Percentiles rank a stretch among this genome's conserved stretches.
Conservation (phyloP, 805 yeast species). For the Candida sanyiensis region DNA sequence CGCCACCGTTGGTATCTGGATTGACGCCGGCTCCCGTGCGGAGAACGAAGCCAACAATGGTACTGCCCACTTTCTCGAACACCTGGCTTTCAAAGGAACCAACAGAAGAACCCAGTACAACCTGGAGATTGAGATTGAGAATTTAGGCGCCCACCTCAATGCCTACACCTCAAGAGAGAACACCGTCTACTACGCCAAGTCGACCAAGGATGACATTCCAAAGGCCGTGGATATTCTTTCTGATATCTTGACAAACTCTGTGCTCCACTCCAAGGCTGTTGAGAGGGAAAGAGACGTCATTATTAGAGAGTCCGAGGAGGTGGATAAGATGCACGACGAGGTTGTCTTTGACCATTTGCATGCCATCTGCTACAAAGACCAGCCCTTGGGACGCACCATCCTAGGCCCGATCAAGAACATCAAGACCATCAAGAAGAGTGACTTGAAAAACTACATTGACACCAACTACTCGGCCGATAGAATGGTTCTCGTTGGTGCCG, state of each 20-base stretch:
- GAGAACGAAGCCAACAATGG: constrained; percentile 83
- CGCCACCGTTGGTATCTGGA: constrained; percentile 98
- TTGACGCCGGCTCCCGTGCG: constrained; percentile 97
- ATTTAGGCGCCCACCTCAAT: constrained; percentile 93
- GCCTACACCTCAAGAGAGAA: constrained; percentile 98
- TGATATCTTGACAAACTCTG: constrained; percentile 84
- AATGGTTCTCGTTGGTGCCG: constrained; percentile 97
- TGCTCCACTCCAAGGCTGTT: constrained; percentile 74
- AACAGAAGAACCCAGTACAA: constrained; percentile 69
- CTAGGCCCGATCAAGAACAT: constrained; percentile 91
- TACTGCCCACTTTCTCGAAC: constrained; percentile 96
- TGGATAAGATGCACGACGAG: constrained; percentile 97
- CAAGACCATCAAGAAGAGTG: constrained; percentile 67
- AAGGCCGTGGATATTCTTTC: constrained; percentile 81
- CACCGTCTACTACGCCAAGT: constrained; percentile 93
- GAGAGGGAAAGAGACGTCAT: constrained; percentile 97
- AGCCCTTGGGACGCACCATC: constrained; percentile 94
- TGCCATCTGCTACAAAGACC: constrained; percentile 83
- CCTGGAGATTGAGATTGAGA: constrained; percentile 89
- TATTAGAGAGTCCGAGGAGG: constrained; percentile 94
- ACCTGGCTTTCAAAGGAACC: constrained; percentile 95
- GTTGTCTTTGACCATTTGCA: constrained; percentile 96
- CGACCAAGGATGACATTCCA: constrained; percentile 74
- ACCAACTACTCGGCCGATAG: constrained; percentile 92
- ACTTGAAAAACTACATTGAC: constrained; percentile 71